A percentile compares a stretch with the other conserved stretches of the same genome.
phyloP scores from a whole-genome alignment of 139 green algal genomes.

The Chlamydomonas sp. region DNA sequence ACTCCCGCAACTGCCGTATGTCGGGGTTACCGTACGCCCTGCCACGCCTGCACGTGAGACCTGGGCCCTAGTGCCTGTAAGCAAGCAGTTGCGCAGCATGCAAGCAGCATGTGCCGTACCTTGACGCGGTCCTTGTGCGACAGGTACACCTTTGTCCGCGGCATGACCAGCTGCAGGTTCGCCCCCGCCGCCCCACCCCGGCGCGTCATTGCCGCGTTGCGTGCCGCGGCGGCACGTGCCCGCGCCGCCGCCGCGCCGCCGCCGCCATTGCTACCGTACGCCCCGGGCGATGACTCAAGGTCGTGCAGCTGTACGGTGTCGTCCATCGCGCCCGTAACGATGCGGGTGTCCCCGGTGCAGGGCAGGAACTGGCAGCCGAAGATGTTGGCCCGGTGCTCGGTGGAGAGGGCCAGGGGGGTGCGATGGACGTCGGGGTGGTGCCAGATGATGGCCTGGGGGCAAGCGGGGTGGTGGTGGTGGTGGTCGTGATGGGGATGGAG shows the following conservation, averaged over 20 bases:
- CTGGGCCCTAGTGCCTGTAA: too few relatives aligned
- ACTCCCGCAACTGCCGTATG: too few relatives aligned
- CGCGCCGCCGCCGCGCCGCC: background rate
- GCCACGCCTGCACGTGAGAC: too few relatives aligned
- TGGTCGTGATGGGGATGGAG: background rate
- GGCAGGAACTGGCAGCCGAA: conserved; percentile 91
- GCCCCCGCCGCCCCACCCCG: background rate
- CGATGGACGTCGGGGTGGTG: conserved; percentile 63
- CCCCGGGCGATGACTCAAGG: conserved; percentile 49
- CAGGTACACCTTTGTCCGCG: conserved; percentile 57
- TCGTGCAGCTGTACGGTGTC: too few relatives aligned
- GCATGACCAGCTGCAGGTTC: conserved; percentile 29
- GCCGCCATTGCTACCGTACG: background rate
- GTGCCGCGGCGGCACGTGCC: background rate
- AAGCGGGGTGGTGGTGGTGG: background rate
- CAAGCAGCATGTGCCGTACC: conserved; percentile 38
- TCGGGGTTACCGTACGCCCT: too few relatives aligned
- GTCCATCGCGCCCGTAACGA: conserved; percentile 28
- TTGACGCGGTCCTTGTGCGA: conserved; percentile 85
- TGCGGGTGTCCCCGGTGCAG: conserved; percentile 48
- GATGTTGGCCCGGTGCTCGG: conserved; percentile 84
- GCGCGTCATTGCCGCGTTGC: background rate
- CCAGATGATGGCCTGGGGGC: conserved; percentile 72
- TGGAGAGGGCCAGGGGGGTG: conserved; percentile 68
- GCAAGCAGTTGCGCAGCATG: background rate